Base-by-base conservation (phyloP, 2,329 filamentous ascomycete species). In the Xylariaceae sp. region DNA sequence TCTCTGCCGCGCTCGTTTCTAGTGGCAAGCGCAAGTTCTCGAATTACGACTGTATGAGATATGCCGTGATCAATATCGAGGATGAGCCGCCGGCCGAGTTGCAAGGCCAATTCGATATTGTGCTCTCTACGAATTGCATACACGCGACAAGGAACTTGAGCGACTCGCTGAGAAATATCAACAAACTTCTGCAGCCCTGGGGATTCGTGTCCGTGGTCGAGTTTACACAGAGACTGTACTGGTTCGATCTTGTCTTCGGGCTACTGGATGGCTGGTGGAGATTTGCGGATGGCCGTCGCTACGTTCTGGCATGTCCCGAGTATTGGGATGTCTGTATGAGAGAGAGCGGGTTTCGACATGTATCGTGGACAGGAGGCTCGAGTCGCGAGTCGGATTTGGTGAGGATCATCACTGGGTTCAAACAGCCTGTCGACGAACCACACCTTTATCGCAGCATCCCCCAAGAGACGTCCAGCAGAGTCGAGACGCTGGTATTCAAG, bases 221-320 rank as follows among this genome's bases (percentile, higher is more conserved):
- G 62, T 52, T 72, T 6, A 74, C 71, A 0, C 53, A 57, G 6
- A 59, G 57, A 1, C 37, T 73, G 0, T 64, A 54, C 34, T 73
- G 69, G 68, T 62, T 72, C 11, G 71, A 75, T 50, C 23, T 73
- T 0, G 65, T 73, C 1, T 73, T 69, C 52, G 74, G 73, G 1
- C 59, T 74, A 3, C 58, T 76, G 0, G 73, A 74, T 6, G 73
- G 73, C 0, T 75, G 73, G 73, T 74, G 73, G 73, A 55, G 68
- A 0, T 71, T 70, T 6, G 58, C 69, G 2, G 72, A 74, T 37
- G 69, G 67, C 0, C 61, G 71, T 1, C 41, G 54, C 2, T 62
- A 73, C 45, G 67, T 67, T 1, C 5, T 57, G 13, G 13, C 5
- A 2, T n/a, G 2, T 13, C 11, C 41, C n/a, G 11, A 13, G 13